Base-by-base conservation (phyloP, 1,139 yeast species). In the Pichia terricola region DNA sequence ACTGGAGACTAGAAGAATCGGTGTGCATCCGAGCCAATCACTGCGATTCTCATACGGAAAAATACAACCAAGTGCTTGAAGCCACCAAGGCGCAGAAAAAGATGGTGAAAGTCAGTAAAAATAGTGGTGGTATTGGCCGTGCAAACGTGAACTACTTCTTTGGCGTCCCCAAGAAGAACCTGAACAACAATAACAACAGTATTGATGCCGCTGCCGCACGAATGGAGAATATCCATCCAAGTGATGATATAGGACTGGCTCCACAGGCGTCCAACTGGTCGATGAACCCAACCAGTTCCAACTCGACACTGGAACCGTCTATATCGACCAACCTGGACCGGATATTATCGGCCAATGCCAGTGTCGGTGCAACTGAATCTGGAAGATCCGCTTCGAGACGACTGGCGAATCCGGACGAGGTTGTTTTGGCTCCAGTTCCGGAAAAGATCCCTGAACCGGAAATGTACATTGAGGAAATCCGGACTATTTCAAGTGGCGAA, bases 1-100 rank as follows among this genome's bases (percentile, higher is more conserved):
- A 72, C 46, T 91, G 98, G 97, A 73, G 88, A 54, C 72, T 91
- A n/a, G 96, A 89, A 58, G 98, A 91, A 60, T 73, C 72, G 40
- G 72, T 80, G 11, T 78, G 79, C 54, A 70, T 87, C 32, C 69
- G 74, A 51, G 75, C 79, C 1, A 61, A 69, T 51, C 66, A 79
- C 26, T 86, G 95, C 62, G 59, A 63, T 7, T 64, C 60, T 34
- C 95, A 86, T 60, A 58, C 58, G 36, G 47, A 61, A 4, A 79
- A 79, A 53, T 61, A 79, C 41, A 66, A 64, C 40, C 58, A 64
- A 3, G 57, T 74, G 1, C 80, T 77, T 54, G 74, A 69, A 10
- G 58, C 68, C 27, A 72, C 74, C 6, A 52, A 57, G 41, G 53
- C 48, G 28, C 40, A 48, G 8, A 50, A 50, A 32, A 54, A 48